phyloP scores from a whole-genome alignment of 164 flowering plant species.

The Protea cynaroides region DNA sequence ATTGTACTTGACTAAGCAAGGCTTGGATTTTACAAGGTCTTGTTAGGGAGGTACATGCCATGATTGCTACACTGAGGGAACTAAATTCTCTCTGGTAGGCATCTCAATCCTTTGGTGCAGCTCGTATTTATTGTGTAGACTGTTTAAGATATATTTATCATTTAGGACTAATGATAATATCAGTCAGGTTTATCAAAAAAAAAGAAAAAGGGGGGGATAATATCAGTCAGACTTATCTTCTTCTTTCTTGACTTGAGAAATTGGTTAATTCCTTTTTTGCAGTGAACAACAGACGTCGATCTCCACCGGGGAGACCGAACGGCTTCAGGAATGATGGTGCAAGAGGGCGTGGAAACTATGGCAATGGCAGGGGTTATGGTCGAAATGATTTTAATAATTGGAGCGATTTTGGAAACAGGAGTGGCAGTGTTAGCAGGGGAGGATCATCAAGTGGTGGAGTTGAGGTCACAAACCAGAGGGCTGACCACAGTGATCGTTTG shows the following conservation, averaged over 20 bases:
- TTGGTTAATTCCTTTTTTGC: slow-evolving; percentile 5
- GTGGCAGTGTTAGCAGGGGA: slow-evolving; percentile 20
- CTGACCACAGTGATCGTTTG: slow-evolving; percentile 33
- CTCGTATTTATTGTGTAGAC: neutral
- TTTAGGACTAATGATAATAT: no score
- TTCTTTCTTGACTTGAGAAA: neutral
- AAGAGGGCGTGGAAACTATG: slow-evolving; percentile 53
- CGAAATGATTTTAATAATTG: slow-evolving; percentile 36
- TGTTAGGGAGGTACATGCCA: neutral
- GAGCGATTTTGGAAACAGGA: slow-evolving; percentile 33
- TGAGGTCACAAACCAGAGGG: slow-evolving; percentile 37
- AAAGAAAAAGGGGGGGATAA: no score
- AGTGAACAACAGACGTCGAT: slow-evolving; percentile 43
- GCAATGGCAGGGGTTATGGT: slow-evolving; percentile 33
- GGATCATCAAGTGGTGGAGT: slow-evolving; percentile 39
- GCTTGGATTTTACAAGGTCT: no score
- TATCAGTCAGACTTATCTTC: neutral
- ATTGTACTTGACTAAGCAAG: no score
- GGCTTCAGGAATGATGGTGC: slow-evolving; percentile 48
- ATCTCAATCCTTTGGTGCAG: neutral
- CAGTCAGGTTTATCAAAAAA: no score
- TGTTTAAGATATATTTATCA: no score
- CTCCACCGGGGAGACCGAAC: slow-evolving; percentile 33
- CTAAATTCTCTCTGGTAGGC: neutral
- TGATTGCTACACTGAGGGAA: neutral